A percentile compares a stretch with the other conserved stretches of the same genome.
phyloP scores from a whole-genome alignment of 129 eudicot species.

The Flaveria bidentis region DNA sequence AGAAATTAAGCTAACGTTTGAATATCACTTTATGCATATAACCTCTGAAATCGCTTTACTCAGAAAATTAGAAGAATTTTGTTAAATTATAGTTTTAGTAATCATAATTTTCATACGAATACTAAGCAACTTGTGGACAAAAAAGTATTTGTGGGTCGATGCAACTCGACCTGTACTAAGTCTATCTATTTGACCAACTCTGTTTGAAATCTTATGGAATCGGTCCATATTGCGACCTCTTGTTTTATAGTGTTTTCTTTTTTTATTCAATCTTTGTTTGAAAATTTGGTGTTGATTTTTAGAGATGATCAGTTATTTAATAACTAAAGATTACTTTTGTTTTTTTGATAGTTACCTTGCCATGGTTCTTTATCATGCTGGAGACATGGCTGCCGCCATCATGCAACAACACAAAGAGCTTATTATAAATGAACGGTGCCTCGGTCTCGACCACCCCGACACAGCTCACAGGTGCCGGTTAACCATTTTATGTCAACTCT shows the following conservation, averaged over 20 bases:
- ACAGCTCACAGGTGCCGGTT: conserved; percentile 83
- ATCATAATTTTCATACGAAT: background rate
- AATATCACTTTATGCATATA: background rate
- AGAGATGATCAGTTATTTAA: background rate
- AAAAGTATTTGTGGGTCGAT: background rate
- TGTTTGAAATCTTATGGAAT: background rate
- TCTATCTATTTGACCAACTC: background rate
- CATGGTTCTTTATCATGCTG: conserved; percentile 95
- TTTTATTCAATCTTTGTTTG: too few species aligned
- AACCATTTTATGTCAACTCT: background rate
- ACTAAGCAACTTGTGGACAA: background rate
- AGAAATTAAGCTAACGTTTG: background rate
- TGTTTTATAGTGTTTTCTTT: too few species aligned
- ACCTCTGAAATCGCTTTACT: background rate
- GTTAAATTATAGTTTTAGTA: background rate
- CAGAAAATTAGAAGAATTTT: background rate
- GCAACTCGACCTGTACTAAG: background rate
- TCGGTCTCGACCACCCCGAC: conserved; percentile 94
- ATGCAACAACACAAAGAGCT: conserved; percentile 97
- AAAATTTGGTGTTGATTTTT: too few species aligned
- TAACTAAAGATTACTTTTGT: background rate
- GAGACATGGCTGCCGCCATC: conserved; percentile 95
- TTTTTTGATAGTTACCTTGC: conserved; percentile 63
- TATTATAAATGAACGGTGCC: conserved; percentile 85
- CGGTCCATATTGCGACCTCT: background rate